Evolutionary conservation across 179 eudicot species (phyloP).

Genomic region (Corrigiola litoralis): DNA sequence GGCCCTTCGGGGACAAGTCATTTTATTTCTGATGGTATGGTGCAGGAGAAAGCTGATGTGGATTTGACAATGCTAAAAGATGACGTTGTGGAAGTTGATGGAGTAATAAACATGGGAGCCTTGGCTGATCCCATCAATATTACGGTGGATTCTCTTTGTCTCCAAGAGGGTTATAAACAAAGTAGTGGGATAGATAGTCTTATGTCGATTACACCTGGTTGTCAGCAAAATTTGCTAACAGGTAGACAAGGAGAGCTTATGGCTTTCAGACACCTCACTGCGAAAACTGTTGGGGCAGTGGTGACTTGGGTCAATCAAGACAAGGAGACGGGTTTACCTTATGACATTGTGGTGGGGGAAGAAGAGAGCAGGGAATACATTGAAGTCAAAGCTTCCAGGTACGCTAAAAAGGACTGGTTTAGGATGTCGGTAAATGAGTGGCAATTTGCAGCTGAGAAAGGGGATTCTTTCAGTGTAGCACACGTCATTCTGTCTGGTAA

Average conservation of each 20-base stretch:
- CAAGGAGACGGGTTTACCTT: slow-evolving; percentile 7
- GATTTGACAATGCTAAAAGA: not conserved
- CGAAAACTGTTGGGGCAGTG: not conserved
- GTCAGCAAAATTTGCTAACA: not conserved
- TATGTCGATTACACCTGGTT: not conserved
- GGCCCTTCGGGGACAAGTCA: not conserved
- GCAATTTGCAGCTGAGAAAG: slow-evolving; percentile 10
- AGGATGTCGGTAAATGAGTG: not conserved
- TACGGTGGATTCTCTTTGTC: not conserved
- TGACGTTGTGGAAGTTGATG: not conserved
- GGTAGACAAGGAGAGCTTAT: slow-evolving; percentile 2
- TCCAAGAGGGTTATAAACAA: not conserved
- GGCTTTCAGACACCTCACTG: not conserved
- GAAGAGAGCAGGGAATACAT: slow-evolving; percentile 8
- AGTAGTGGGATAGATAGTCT: not conserved
- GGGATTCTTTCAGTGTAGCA: slow-evolving; percentile 5
- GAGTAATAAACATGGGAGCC: not conserved
- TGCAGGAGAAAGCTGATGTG: not conserved
- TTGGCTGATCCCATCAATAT: not conserved
- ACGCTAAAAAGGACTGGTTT: slow-evolving; percentile 3
- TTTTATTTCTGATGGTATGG: not conserved
- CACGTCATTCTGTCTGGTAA: not conserved
- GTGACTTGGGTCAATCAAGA: slow-evolving; percentile 10
- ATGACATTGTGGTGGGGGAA: slow-evolving; percentile 6
- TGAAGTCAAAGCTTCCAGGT: slow-evolving; percentile 11